Evolutionary conservation across 1,139 yeast genomes (phyloP).

Genomic region (Yamadazyma conglobata): DNA sequence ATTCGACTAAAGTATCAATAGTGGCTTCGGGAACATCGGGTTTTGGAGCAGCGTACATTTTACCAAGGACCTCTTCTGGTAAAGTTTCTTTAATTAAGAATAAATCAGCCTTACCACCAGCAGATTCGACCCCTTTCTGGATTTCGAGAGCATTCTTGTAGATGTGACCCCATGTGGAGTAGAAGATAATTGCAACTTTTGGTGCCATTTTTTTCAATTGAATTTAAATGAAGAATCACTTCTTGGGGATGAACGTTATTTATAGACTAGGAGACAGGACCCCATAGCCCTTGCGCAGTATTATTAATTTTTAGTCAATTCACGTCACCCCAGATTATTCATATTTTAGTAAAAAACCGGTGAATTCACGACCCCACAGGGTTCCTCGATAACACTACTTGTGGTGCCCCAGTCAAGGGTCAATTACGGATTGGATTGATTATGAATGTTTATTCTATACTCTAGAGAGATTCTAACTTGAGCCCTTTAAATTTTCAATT

Average conservation of each 20-base stretch:
- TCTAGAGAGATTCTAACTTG: too few species aligned
- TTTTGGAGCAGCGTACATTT: conserved; percentile 62
- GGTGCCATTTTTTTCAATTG: conserved; percentile 19
- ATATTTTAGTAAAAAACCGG: too few species aligned
- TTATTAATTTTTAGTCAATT: too few species aligned
- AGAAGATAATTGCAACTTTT: conserved; percentile 36
- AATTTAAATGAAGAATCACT: background rate
- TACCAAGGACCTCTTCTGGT: conserved; percentile 54
- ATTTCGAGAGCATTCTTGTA: conserved; percentile 43
- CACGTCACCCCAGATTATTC: too few species aligned
- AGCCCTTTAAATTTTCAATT: conserved; percentile 17
- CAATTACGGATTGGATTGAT: too few species aligned
- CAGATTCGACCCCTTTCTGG: conserved; percentile 65
- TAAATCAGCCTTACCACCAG: conserved; percentile 71
- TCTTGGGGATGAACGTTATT: too few species aligned
- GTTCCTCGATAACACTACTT: too few species aligned
- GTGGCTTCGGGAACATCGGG: conserved; percentile 71
- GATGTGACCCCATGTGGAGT: conserved; percentile 37
- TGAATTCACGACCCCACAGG: too few species aligned
- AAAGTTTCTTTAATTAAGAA: conserved; percentile 82
- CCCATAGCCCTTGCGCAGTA: too few species aligned
- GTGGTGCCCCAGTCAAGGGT: too few species aligned
- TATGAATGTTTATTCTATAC: too few species aligned
- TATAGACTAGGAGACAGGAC: too few species aligned
- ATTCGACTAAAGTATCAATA: conserved; percentile 52